Base-by-base conservation (phyloP, 495 filamentous ascomycete genomes). In the Penicillium robsamsonii region DNA sequence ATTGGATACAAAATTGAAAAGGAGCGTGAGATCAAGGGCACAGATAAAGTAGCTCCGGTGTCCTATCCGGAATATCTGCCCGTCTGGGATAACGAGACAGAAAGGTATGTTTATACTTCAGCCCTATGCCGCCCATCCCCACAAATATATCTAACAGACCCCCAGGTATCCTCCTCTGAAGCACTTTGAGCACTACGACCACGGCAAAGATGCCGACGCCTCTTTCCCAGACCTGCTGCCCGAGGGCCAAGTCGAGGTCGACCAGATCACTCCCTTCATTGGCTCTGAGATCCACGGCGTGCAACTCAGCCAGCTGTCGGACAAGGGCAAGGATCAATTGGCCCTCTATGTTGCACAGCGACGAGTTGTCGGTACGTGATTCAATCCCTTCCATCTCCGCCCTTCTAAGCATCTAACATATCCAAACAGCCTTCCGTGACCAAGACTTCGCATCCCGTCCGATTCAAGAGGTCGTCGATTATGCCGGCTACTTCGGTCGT, bases 1-100 rank as follows among this genome's bases (percentile, higher is more conserved):
- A 75, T 75, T 45, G 77, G 79, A 57, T 83, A 81, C 55, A 75
- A 80, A 51, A 75, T 71, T 48, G 68, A 73, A 17, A 70, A 74
- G 46, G 70, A 75, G 2, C 55, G 65, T 12, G 78, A 80, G 53
- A 51, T 74, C 22, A 71, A 79, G 53, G 79, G 79, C 9, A 75
- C 75, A 46, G 65, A 61, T 10, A 77, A 71, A 59, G 71, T 76
- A 53, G 64, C 70, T 20, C 70, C 75, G 71, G 86, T 79, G 0
- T 69, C 74, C 12, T 92, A 88, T 64, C 85, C 84, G 1, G 77
- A 92, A 64, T 93, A 93, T 67, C 80, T 93, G 11, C 87, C 88
- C 9, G 86, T 84, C 3, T 92, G 87, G 87, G 80, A 89, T 60
- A 84, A 78, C 61, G 68, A 78, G 64, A 78, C 71, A 8, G 67